Percentiles rank a stretch among this genome's conserved stretches.
Evolutionary conservation across 148 eudicot species (phyloP).

Genomic region (Fagopyrum esculentum): DNA sequence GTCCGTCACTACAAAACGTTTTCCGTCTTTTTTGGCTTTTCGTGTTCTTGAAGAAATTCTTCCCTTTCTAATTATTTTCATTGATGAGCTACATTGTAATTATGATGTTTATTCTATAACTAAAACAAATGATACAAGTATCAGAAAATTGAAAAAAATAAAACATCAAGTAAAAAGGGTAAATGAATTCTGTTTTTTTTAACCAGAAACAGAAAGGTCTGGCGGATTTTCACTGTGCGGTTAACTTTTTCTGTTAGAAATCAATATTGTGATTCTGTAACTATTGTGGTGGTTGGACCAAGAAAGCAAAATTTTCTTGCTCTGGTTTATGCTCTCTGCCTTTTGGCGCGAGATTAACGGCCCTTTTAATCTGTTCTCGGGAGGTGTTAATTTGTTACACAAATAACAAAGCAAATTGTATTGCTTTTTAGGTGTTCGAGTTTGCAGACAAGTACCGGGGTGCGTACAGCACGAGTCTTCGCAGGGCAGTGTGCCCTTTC

Average conservation of each 20-base stretch:
- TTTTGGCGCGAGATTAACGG: slow-evolving; percentile 25
- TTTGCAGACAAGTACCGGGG: slow-evolving; percentile 88
- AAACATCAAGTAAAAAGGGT: not conserved
- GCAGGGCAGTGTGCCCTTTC: slow-evolving; percentile 69
- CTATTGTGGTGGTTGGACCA: not conserved
- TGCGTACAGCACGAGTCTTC: slow-evolving; percentile 70
- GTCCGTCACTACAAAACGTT: slow-evolving; percentile 23
- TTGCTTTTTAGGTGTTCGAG: slow-evolving; percentile 62
- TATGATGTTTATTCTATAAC: not conserved
- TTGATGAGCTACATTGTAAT: not conserved
- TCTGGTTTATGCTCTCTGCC: not conserved
- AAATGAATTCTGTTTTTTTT: not conserved
- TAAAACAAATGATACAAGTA: not conserved
- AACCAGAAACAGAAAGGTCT: slow-evolving; percentile 5
- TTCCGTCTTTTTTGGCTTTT: not conserved
- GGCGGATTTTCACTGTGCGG: slow-evolving; percentile 8
- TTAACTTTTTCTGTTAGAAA: slow-evolving; percentile 7
- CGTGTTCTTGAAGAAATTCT: slow-evolving; percentile 7
- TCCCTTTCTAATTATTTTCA: not conserved
- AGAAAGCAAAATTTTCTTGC: slow-evolving; percentile 1
- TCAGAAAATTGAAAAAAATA: not conserved
- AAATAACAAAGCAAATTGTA: slow-evolving; percentile 1
- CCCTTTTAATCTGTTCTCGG: not conserved
- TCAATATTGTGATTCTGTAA: not conserved
- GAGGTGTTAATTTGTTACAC: not conserved